Evolutionary conservation across 768 basidiomycete genomes (phyloP).

Genomic region (Lactifluus subvellereus): DNA sequence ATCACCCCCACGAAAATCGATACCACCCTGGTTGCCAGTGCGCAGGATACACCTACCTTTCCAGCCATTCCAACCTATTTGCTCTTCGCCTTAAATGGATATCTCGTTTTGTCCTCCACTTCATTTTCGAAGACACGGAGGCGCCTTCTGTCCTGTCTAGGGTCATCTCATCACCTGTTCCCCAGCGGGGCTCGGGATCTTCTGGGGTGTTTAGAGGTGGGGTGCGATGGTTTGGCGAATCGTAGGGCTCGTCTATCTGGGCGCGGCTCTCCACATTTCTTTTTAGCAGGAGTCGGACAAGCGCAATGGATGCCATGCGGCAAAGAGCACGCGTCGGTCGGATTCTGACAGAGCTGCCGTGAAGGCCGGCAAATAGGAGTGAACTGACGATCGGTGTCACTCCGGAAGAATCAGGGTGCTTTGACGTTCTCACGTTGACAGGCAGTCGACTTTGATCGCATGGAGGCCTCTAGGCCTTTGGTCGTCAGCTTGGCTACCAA

Average conservation of each 20-base stretch:
- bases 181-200: conserved; percentile 35
- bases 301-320: not conserved
- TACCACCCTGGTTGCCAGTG: too few relatives aligned
- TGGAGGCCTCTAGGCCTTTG: not conserved
- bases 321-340: not conserved
- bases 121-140: conserved; percentile 39
- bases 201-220: conserved; percentile 42
- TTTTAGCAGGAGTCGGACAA: conserved; percentile 35
- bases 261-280: conserved; percentile 32
- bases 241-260: conserved; percentile 35
- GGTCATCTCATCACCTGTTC: conserved; percentile 44
- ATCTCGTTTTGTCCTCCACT: conserved; percentile 44
- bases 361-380: not conserved
- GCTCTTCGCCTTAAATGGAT: conserved; percentile 27
- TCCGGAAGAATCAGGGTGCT: not conserved
- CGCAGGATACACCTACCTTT: too few relatives aligned
- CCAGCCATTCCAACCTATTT: too few relatives aligned
- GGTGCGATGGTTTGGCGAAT: conserved; percentile 52
- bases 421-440: not conserved
- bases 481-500: not conserved
- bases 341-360: not conserved
- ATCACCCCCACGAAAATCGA: conserved; percentile 11
- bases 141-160: conserved; percentile 36
- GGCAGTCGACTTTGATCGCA: not conserved
- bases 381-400: not conserved